Evolutionary conservation across 306 rosid species (phyloP), one percentile per base, ranked within the genome.

Genomic region (Lithocarpus polystachyus): DNA sequence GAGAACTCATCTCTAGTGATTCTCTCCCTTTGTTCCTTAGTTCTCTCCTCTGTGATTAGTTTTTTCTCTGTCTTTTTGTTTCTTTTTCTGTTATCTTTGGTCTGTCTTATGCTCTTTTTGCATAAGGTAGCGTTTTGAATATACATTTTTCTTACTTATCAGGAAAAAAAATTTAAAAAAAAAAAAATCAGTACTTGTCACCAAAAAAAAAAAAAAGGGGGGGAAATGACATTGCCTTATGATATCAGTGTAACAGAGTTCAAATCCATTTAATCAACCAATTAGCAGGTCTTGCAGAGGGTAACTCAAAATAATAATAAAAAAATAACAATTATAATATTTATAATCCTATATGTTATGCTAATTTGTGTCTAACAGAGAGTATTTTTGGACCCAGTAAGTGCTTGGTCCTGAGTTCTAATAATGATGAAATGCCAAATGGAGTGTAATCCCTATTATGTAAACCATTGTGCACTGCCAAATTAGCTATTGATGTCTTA

Each of bases 401-500:
- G 72, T 33, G 72, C 24, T n/a, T 67, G 72, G 52, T 4, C 28
- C 28, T 4, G 6, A 35, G 52, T 19, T 24, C 51, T 68, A 37
- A 68, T 68, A 19, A 35, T 20, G 1, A 68, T 19, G 17, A 35
- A 68, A 68, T 68, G 28, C 52, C 52, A 68, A 48, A 0, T 35
- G 10, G 53, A 9, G n/a, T 51, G 72, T 9, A 19, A 68, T 40
- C 31, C 23, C 7, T 14, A 71, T 71, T 56, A 78, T 40, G 37
- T 60, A 72, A 57, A 43, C 28, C 71, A 77, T 14, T 61, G 57
- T 33, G 68, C 68, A 75, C 72, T 19, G 29, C 80, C 68, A 60
- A 77, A 48, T 23, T 55, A 69, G 55, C 64, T 29, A 65, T 29
- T 59, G 54, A 71, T 40, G 18, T 62, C 56, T 69, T 33, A 18